These are phyloP conservation scores for Pseudodiploospora longispora DNA, from an alignment of 2,329 filamentous ascomycete genomes.

Conservation along the genomic window DNA sequence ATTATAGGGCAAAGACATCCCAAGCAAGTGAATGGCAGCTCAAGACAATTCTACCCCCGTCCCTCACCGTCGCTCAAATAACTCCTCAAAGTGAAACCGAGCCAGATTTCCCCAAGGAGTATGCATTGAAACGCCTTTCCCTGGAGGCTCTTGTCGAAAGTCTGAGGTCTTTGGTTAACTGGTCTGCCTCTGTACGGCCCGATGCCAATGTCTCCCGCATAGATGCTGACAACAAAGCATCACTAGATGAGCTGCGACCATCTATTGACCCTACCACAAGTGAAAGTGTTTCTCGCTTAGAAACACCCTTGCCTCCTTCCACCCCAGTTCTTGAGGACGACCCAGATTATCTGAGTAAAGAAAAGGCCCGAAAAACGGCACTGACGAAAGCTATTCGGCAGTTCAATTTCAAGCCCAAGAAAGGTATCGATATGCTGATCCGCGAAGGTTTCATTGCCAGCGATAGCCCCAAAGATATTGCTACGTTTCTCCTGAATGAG, in stretches of 20 bases:
- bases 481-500: slow-evolving; percentile 70
- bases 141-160: slow-evolving; percentile 85
- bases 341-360: slow-evolving; percentile 86
- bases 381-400: slow-evolving; percentile 79
- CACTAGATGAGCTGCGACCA: slow-evolving; percentile 41
- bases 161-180: slow-evolving; percentile 82
- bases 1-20: slow-evolving; percentile 57
- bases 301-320: slow-evolving; percentile 50
- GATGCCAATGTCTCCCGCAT: slow-evolving; percentile 35
- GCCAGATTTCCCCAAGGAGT: slow-evolving; percentile 74
- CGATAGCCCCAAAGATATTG: slow-evolving; percentile 72
- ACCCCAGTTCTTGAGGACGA: slow-evolving; percentile 78
- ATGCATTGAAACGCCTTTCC: slow-evolving; percentile 81
- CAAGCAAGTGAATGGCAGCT: slow-evolving; percentile 73
- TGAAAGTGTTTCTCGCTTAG: slow-evolving; percentile 53
- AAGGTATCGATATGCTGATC: slow-evolving; percentile 76
- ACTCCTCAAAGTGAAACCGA: slow-evolving; percentile 51
- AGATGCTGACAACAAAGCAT: slow-evolving; percentile 29
- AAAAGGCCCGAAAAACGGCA: slow-evolving; percentile 89
- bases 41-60: slow-evolving; percentile 76
- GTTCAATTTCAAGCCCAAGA: slow-evolving; percentile 98
- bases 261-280: slow-evolving; percentile 63
- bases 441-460: slow-evolving; percentile 82
- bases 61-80: slow-evolving; percentile 73
- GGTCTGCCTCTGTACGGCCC: slow-evolving; percentile 61